A percentile compares a stretch with the other conserved stretches of the same genome.
Evolutionary conservation across 2,329 filamentous ascomycete genomes (phyloP).

Genomic region (Sporothrix sp.): DNA sequence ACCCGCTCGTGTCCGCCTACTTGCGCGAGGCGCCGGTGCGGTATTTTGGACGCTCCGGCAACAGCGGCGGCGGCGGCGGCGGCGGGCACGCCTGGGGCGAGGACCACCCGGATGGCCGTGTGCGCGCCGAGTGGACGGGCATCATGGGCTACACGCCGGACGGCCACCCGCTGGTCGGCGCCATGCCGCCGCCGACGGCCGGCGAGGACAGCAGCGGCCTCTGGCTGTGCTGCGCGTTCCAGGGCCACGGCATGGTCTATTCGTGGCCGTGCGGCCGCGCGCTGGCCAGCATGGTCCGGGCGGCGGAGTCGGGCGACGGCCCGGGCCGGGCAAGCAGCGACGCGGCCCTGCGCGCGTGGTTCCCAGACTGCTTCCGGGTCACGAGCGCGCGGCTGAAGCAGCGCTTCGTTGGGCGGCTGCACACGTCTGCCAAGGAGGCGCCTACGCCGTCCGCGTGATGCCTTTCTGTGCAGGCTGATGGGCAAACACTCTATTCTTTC

Average conservation of each 20-base stretch:
- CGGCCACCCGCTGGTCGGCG: conserved; percentile 42
- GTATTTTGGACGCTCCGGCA: conserved; percentile 38
- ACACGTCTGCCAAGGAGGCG: conserved; percentile 13
- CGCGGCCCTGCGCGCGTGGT: conserved; percentile 35
- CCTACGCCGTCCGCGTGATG: no score
- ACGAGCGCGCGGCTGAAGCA: conserved; percentile 33
- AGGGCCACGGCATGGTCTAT: conserved; percentile 58
- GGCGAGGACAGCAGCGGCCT: conserved; percentile 31
- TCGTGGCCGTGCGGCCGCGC: conserved; percentile 51
- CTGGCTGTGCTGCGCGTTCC: conserved; percentile 51
- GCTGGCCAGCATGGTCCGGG: conserved; percentile 43
- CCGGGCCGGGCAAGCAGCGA: conserved; percentile 16
- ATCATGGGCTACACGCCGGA: conserved; percentile 49
- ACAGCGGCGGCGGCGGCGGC: no score
- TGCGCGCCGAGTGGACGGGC: conserved; percentile 39
- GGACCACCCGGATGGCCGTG: conserved; percentile 30
- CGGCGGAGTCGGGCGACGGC: not conserved
- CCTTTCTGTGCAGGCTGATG: no score
- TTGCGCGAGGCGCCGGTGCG: conserved; percentile 32
- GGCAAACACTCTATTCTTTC: no score
- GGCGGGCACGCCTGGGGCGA: conserved; percentile 32
- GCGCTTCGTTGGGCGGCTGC: conserved; percentile 27
- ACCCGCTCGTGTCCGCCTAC: conserved; percentile 41
- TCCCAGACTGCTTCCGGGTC: conserved; percentile 42
- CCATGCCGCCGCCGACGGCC: conserved; percentile 25